Percentiles rank a stretch among this genome's conserved stretches.
phyloP scores from a whole-genome alignment of 2,329 filamentous ascomycete species.

The Venturia pyrina region DNA sequence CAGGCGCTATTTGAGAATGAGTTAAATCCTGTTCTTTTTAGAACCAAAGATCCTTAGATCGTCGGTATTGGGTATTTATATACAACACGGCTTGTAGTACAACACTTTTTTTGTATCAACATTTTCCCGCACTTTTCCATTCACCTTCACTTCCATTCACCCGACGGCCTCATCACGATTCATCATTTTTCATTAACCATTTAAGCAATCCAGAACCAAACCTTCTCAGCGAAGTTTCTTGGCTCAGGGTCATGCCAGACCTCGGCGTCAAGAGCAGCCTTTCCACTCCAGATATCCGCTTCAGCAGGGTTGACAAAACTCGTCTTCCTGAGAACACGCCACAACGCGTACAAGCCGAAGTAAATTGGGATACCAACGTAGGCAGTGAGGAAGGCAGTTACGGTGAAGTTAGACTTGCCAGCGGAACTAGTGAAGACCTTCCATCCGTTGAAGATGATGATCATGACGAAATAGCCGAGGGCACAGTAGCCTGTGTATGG shows the following conservation, averaged over 20 bases:
- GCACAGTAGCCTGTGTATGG: slow-evolving; percentile 27
- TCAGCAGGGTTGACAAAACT: slow-evolving; percentile 33
- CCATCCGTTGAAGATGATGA: slow-evolving; percentile 45
- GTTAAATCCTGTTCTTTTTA: too few relatives aligned
- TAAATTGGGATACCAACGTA: slow-evolving; percentile 36
- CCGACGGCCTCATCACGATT: neutral
- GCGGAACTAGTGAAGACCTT: slow-evolving; percentile 42
- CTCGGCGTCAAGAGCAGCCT: slow-evolving; percentile 36
- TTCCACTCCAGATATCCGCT: slow-evolving; percentile 37
- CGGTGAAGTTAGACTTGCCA: slow-evolving; percentile 27
- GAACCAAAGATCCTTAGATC: too few relatives aligned
- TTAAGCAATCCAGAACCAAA: slow-evolving; percentile 40
- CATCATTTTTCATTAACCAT: neutral
- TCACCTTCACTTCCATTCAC: neutral
- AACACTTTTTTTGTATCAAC: too few relatives aligned
- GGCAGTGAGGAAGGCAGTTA: slow-evolving; percentile 40
- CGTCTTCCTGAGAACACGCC: slow-evolving; percentile 58
- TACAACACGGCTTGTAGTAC: too few relatives aligned
- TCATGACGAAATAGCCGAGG: slow-evolving; percentile 33
- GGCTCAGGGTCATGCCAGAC: slow-evolving; percentile 34
- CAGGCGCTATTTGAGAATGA: too few relatives aligned
- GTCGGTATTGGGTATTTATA: too few relatives aligned
- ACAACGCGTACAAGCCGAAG: slow-evolving; percentile 44
- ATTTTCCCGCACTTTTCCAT: neutral
- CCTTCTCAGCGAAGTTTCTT: slow-evolving; percentile 34